Evolutionary conservation across 805 yeast genomes (phyloP).

Genomic region (Zygosaccharomyces bisporus): DNA sequence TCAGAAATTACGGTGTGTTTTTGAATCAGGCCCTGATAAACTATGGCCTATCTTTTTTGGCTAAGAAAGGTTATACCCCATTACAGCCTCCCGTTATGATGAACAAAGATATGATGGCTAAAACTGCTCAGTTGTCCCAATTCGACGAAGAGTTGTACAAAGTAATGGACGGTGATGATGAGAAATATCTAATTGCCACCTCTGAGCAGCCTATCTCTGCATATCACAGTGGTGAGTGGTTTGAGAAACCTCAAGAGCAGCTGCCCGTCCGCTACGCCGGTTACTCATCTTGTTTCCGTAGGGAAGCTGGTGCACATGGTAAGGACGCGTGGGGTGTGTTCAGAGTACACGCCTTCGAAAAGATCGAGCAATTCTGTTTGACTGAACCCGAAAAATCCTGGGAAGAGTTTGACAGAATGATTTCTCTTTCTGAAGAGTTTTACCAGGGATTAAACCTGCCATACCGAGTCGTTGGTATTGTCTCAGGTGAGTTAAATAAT

Average conservation of each 20-base stretch:
- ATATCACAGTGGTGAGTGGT: conserved; percentile 96
- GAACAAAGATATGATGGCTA: conserved; percentile 99
- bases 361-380: conserved; percentile 92
- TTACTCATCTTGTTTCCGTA: conserved; percentile 96
- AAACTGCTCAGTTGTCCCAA: conserved; percentile 96
- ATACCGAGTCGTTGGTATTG: conserved; percentile 96
- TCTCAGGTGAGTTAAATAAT: conserved; percentile 96
- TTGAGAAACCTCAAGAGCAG: conserved; percentile 94
- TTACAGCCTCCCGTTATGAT: conserved; percentile 99
- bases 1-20: conserved; percentile 93
- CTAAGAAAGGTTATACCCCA: conserved; percentile 75
- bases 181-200: conserved; percentile 95
- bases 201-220: conserved; percentile 99
- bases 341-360: conserved; percentile 98
- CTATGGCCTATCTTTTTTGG: conserved; percentile 85
- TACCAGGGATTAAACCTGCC: conserved; percentile 90
- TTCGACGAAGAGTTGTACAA: conserved; percentile 98
- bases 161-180: conserved; percentile 95
- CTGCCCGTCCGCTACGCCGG: conserved; percentile 96
- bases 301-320: conserved; percentile 99
- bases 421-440: conserved; percentile 83
- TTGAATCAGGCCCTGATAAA: conserved; percentile 96
- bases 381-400: conserved; percentile 98
- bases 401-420: conserved; percentile 97
- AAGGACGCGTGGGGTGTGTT: conserved; percentile 99